Evolutionary conservation across 768 basidiomycete genomes (phyloP), one percentile per base, ranked within the genome.

Genomic region (Lactarius hatsudake): DNA sequence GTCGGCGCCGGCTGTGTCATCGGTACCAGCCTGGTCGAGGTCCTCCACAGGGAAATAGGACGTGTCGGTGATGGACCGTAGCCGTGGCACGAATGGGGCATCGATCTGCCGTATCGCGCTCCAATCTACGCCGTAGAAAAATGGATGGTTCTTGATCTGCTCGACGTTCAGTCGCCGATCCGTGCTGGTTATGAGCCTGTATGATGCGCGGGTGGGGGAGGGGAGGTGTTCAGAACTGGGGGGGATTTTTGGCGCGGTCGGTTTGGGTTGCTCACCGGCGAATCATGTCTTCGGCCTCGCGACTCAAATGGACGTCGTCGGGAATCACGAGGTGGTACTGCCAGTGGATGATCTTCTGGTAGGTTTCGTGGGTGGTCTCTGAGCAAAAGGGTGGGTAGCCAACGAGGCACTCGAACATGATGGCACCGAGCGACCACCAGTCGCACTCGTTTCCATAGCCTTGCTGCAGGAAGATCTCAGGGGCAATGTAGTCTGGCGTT

Each of bases 371-470:
- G 26, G 97, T 95, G 61, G 91, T 91, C 76, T 98, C 95, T 5
- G 94, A 94, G 77, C 94, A 98, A 81, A 98, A 96, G 0, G 94
- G 95, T 28, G 96, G 94, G 77, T 97, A 98, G 63, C 97, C 97
- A 71, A 98, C 93, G 28, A 98, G 80, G 77, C 91, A 97, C 78
- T 98, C 96, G 76, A 97, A 99, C 91, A 94, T 96, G 81, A 98
- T 98, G 20, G 95, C 93, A 5, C 97, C 97, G 34, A 98, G 83
- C 9, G 96, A 97, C 97, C 97, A 99, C 95, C 96, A 98, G 77
- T 99, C 97, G 74, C 96, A 98, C 77, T 96, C 96, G 73, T 96
- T 93, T 28, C 93, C 94, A 76, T 98, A 98, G n/a, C 97, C 97
- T 75, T 93, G 89, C 76, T 96, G 94, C 67, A 90, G 77, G 82